Conservation (phyloP, 2,329 filamentous ascomycete species). For the Pseudopyrenochaeta lycopersici region DNA sequence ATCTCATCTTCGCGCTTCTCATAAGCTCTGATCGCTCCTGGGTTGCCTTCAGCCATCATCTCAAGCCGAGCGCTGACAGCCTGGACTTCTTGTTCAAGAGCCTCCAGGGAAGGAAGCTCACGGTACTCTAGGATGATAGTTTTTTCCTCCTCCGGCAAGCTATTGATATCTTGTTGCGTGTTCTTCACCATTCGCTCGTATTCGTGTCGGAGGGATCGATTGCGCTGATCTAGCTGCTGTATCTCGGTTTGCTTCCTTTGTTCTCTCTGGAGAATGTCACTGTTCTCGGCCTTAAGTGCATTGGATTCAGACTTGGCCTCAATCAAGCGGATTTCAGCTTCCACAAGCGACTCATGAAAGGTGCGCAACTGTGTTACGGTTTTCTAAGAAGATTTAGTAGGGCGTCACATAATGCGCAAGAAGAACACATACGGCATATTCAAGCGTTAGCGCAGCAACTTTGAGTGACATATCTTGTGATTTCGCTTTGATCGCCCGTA, state of each 20-base stretch:
- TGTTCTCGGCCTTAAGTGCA: conserved; percentile 72
- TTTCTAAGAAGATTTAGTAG: conserved; percentile 52
- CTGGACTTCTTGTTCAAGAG: conserved; percentile 76
- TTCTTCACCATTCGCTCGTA: conserved; percentile 25
- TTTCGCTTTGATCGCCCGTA: conserved; percentile 59
- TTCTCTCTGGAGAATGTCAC: conserved; percentile 43
- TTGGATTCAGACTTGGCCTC: conserved; percentile 85
- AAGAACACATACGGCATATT: conserved; percentile 60
- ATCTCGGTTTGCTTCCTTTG: conserved; percentile 32
- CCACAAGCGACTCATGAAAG: conserved; percentile 70
- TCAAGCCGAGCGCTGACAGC: conserved; percentile 79
- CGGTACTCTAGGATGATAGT: conserved; percentile 28
- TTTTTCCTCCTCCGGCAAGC: conserved; percentile 36
- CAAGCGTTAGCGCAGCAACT: conserved; percentile 54
- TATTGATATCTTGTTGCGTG: conserved; percentile 21
- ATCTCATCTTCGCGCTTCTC: conserved; percentile 66
- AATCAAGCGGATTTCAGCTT: conserved; percentile 74
- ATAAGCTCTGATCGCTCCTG: conserved; percentile 78
- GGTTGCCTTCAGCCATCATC: conserved; percentile 80
- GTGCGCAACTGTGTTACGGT: conserved; percentile 69
- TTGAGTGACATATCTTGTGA: conserved; percentile 50
- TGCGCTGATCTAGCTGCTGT: conserved; percentile 22
- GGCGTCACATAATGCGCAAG: neutral
- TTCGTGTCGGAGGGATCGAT: conserved; percentile 14
- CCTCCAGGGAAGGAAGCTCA: conserved; percentile 54